Evolutionary conservation across 1,284 basidiomycete genomes (phyloP), one percentile per base, ranked within the genome.

Genomic region (Tylopilus sp.): DNA sequence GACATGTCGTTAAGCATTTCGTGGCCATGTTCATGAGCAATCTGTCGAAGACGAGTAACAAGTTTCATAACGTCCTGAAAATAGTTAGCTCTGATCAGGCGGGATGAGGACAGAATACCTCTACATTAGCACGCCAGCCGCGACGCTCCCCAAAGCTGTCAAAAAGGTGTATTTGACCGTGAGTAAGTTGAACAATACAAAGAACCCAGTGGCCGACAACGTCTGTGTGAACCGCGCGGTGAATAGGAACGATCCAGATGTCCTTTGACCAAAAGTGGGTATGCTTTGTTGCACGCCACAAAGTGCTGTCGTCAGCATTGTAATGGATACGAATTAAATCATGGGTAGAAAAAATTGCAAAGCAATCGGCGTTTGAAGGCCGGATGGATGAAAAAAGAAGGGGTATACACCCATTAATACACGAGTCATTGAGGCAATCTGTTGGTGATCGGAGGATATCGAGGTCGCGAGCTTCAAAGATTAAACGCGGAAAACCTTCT

Each of bases 191-290:
- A 49, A 39, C 57, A 18, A 68, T 7, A 12, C 68, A 70, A 13
- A 68, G 18, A 2, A 72, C 64, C 68, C 66, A 72, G 36, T 72
- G 68, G 3, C 53, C 36, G 4, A 54, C 57, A 6, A 29, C 44
- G 24, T 19, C 38, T n/a, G n/a, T n/a, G n/a, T n/a, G n/a, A n/a
- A n/a, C n/a, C 32, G 60, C 60, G 0, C 26, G 10, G 29, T 69
- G 61, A 10, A 70, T 67, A 2, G 69, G 69, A 7, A 72, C 32
- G 16, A 72, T 68, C 58, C 66, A 67, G 1, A 52, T 2, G 1
- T 67, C n/a, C n/a, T 67, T 67, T 1, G 54, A 49, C 65, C 67
- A 73, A 44, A 67, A 47, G 15, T 8, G 19, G 22, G 15, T 47
- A 47, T 47, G 44, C 44, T 47, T 47, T 6, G 22, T 47, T 18